phyloP scores from a whole-genome alignment of 1,139 yeast genomes.

The Chernovozyma sophiae-reginae region DNA sequence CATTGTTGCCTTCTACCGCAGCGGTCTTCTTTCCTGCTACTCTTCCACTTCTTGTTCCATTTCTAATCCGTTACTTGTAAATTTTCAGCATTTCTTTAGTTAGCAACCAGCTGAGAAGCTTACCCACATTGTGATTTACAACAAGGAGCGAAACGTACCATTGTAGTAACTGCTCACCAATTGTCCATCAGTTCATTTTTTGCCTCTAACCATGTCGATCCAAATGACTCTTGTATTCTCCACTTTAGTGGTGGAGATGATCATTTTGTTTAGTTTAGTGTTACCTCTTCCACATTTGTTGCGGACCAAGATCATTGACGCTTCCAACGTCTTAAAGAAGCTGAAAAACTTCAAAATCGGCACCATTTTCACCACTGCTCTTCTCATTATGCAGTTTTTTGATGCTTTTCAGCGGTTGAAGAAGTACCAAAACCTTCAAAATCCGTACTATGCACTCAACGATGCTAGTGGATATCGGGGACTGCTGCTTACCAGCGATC shows the following conservation, averaged over 20 bases:
- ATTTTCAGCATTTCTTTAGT: no score
- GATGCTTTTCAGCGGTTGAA: constrained; percentile 55
- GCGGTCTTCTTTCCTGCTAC: no score
- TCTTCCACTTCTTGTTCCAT: no score
- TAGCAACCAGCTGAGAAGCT: no score
- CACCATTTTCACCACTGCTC: constrained; percentile 36
- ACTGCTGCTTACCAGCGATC: constrained; percentile 19
- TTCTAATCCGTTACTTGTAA: no score
- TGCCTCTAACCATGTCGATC: constrained; percentile 38
- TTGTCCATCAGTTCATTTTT: no score
- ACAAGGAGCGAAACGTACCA: no score
- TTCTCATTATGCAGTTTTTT: constrained; percentile 52
- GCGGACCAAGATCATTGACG: constrained; percentile 42
- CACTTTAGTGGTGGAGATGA: constrained; percentile 53
- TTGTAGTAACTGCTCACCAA: no score
- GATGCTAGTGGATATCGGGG: constrained; percentile 5
- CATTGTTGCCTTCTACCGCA: no score
- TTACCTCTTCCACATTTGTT: constrained; percentile 60
- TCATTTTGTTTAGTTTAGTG: constrained; percentile 45
- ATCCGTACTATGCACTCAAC: constrained; percentile 20
- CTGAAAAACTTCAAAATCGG: constrained; percentile 50
- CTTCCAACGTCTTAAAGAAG: constrained; percentile 30
- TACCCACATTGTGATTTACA: no score
- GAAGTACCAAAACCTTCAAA: constrained; percentile 21
- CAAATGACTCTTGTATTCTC: constrained; percentile 44